Evolutionary conservation across 2,329 filamentous ascomycete species (phyloP).

Genomic region (Trichoderma hamatum): DNA sequence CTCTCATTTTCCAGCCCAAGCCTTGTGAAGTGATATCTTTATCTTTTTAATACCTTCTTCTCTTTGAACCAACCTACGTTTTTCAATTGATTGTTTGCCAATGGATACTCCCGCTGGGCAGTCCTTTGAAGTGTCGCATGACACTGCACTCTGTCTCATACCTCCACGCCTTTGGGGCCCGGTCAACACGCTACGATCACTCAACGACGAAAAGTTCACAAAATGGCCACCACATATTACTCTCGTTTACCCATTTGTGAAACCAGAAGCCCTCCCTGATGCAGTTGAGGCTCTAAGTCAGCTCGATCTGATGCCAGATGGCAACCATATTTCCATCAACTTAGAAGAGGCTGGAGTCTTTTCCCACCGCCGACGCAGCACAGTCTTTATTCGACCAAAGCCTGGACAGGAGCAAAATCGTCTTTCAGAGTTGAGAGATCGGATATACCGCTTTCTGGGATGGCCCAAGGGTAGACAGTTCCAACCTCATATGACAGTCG

Average conservation of each 20-base stretch:
- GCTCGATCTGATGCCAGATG: slow-evolving; percentile 25
- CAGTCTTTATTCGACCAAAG: slow-evolving; percentile 48
- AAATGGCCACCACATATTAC: slow-evolving; percentile 71
- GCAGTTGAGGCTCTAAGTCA: slow-evolving; percentile 43
- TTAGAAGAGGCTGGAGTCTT: slow-evolving; percentile 53
- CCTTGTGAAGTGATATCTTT: not conserved
- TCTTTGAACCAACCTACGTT: not conserved
- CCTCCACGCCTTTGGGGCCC: slow-evolving; percentile 55
- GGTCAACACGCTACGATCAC: slow-evolving; percentile 58
- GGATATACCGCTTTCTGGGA: slow-evolving; percentile 44
- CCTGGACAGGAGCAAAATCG: slow-evolving; percentile 24
- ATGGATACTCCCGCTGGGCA: not conserved
- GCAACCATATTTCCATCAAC: slow-evolving; percentile 32
- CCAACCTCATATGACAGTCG: slow-evolving; percentile 60
- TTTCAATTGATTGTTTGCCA: not conserved
- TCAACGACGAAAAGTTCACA: slow-evolving; percentile 63
- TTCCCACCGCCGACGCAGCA: slow-evolving; percentile 52
- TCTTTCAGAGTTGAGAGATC: slow-evolving; percentile 41
- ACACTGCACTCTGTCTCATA: slow-evolving; percentile 64
- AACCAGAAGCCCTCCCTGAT: slow-evolving; percentile 47
- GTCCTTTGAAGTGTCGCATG: slow-evolving; percentile 38
- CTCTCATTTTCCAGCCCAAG: not conserved
- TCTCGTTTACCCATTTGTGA: slow-evolving; percentile 67
- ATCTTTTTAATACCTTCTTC: not conserved
- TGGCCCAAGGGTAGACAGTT: slow-evolving; percentile 37